These are phyloP conservation scores for Globisporangium emineosum DNA, from an alignment of 352 stramenopile genomes.

Conservation along the genomic window DNA sequence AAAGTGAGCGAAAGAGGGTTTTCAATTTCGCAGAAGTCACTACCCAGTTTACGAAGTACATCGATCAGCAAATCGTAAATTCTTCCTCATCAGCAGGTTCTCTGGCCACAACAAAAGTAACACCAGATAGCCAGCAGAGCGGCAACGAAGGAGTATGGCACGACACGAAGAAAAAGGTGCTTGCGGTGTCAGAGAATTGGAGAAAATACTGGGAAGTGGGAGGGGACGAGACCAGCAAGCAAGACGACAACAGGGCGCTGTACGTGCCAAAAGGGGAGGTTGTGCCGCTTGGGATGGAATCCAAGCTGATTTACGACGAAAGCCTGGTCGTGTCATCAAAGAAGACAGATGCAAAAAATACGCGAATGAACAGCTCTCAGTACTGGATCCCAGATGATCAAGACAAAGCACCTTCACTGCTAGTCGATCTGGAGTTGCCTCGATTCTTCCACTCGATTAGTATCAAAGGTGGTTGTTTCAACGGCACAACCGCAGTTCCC, in stretches of 20 bases:
- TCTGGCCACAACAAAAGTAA: neutral
- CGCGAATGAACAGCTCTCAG: slow-evolving; percentile 51
- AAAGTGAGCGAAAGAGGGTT: slow-evolving; percentile 60
- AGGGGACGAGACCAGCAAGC: slow-evolving; percentile 4
- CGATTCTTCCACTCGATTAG: slow-evolving; percentile 58
- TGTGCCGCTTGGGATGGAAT: slow-evolving; percentile 54
- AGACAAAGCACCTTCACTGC: slow-evolving; percentile 49
- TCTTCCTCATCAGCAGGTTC: slow-evolving; percentile 13
- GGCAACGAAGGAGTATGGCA: slow-evolving; percentile 29
- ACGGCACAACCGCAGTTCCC: slow-evolving; percentile 5
- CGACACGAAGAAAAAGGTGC: slow-evolving; percentile 30
- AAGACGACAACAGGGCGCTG: slow-evolving; percentile 1
- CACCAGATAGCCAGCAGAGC: neutral
- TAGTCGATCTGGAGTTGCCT: slow-evolving; percentile 72
- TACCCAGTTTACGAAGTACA: slow-evolving; percentile 52
- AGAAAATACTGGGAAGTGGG: slow-evolving; percentile 23
- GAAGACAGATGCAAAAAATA: slow-evolving; percentile 50
- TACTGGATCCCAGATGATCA: slow-evolving; percentile 58
- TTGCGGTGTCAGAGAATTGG: slow-evolving; percentile 32
- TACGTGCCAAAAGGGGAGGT: slow-evolving; percentile 53
- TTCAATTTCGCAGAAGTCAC: slow-evolving; percentile 55
- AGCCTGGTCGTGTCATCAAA: slow-evolving; percentile 55
- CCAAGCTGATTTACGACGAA: slow-evolving; percentile 53
- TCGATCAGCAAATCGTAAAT: slow-evolving; percentile 30
- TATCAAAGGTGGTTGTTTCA: slow-evolving; percentile 54